Base-by-base conservation (phyloP, 179 eudicot species). In the Camellia oleifera region DNA sequence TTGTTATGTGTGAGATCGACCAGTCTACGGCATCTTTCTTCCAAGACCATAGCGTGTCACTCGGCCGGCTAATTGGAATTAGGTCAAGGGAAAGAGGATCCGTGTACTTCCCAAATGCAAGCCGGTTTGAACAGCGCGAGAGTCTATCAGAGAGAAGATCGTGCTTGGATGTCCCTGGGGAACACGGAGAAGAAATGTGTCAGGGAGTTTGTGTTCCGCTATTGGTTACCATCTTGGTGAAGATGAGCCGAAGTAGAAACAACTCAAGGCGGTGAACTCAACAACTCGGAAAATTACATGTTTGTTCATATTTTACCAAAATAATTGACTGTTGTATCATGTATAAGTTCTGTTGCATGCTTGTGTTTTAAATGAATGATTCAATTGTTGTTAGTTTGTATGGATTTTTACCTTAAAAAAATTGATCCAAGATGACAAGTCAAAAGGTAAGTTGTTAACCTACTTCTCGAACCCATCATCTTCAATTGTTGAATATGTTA, bases 11-110 rank as follows among this genome's bases (percentile, higher is more conserved):
- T 67, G 48, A 57, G 72, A 66, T 54, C 15, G 17, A 72, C 45
- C 81, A 87, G 95, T 92, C 95, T 15, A 86, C 92, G 45, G 82
- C 82, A 72, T 92, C 95, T 17, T 92, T 92, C 83, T 92, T 90
- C 76, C 93, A 81, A 83, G 95, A 92, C 87, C 86, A 80, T 32
- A 92, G 90, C 81, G 82, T 85, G 74, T 75, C 90, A 5, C 84
- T 92, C 50, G 95, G 93, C 66, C 80, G 90, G 53, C 80, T 90
- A 67, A 90, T 90, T 3, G 92, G 93, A 72, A 71, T 92, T 6
- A 84, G 75, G 74, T 83, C 91, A 26, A 76, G 81, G 52, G 76
- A 83, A 67, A 82, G 81, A 78, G 78, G 83, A 75, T 60, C 63
- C 7, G 23, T 79, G 64, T 54, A 69, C 64, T 50, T 66, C 2